phyloP scores from a whole-genome alignment of 768 basidiomycete genomes.

The Ramaria rubella region DNA sequence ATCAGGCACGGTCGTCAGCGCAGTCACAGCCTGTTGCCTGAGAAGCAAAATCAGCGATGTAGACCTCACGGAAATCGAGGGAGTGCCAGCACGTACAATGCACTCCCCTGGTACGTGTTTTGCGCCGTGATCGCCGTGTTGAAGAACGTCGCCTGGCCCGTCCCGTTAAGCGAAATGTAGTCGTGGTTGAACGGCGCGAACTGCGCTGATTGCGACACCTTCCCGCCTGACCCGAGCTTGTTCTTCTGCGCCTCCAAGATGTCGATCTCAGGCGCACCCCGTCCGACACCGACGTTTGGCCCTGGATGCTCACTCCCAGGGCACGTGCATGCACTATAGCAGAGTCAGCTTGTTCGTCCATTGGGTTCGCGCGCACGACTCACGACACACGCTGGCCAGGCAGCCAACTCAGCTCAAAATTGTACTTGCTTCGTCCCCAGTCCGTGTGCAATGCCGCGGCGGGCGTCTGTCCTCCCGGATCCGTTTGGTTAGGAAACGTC shows the following conservation, averaged over 20 bases:
- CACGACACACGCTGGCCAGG: slow-evolving; percentile 72
- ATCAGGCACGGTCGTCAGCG: slow-evolving; percentile 40
- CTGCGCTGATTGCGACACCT: slow-evolving; percentile 71
- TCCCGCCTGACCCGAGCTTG: slow-evolving; percentile 43
- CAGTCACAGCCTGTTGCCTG: slow-evolving; percentile 49
- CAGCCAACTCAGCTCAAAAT: slow-evolving; percentile 63
- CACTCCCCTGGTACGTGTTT: slow-evolving; percentile 42
- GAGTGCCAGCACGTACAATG: slow-evolving; percentile 30
- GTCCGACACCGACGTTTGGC: slow-evolving; percentile 44
- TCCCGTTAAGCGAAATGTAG: slow-evolving; percentile 35
- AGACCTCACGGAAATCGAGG: not conserved
- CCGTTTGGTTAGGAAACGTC: slow-evolving; percentile 48
- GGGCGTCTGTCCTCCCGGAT: slow-evolving; percentile 33
- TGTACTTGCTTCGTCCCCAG: slow-evolving; percentile 42
- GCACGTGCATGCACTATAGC: slow-evolving; percentile 67
- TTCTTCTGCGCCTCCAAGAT: slow-evolving; percentile 70
- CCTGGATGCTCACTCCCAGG: slow-evolving; percentile 73
- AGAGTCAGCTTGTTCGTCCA: not conserved
- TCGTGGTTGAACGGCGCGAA: slow-evolving; percentile 54
- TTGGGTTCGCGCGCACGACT: too few relatives aligned
- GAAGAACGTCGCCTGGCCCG: slow-evolving; percentile 26
- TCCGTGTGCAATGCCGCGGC: slow-evolving; percentile 50
- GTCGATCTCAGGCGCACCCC: slow-evolving; percentile 79
- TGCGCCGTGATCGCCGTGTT: slow-evolving; percentile 28
- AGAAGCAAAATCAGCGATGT: not conserved